Percentiles rank a stretch among this genome's conserved stretches.
phyloP scores from a whole-genome alignment of 108 stramenopile species.

The Skeletonema costatum region DNA sequence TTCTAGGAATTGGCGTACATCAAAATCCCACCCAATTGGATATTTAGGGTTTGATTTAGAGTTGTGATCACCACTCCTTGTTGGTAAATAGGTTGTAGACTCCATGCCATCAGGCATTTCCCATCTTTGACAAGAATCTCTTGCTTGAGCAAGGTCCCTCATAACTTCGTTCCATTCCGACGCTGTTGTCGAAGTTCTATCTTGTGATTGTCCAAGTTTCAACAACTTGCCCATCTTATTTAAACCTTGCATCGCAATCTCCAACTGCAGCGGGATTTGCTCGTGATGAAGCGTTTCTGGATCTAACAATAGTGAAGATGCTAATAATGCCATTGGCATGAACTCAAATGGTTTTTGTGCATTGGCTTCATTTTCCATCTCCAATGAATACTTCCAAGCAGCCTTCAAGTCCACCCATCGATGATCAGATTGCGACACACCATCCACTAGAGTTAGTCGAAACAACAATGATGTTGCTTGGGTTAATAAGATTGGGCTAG shows the following conservation, averaged over 20 bases:
- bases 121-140: slow-evolving; percentile 37
- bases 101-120: slow-evolving; percentile 40
- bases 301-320: slow-evolving; percentile 55
- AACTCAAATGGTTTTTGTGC: slow-evolving; percentile 42
- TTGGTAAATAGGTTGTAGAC: slow-evolving; percentile 18
- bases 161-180: slow-evolving; percentile 67
- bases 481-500: slow-evolving; percentile 66
- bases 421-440: slow-evolving; percentile 55
- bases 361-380: not conserved
- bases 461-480: slow-evolving; percentile 77
- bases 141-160: slow-evolving; percentile 36
- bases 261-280: slow-evolving; percentile 1
- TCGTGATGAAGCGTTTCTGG: slow-evolving; percentile 21
- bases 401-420: slow-evolving; percentile 72
- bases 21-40: slow-evolving; percentile 68
- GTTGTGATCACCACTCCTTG: not conserved
- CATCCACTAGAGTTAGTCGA: slow-evolving; percentile 76
- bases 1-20: slow-evolving; percentile 74
- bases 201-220: slow-evolving; percentile 55
- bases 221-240: slow-evolving; percentile 66
- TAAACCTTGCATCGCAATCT: slow-evolving; percentile 48
- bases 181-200: slow-evolving; percentile 8
- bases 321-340: slow-evolving; percentile 61
- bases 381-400: slow-evolving; percentile 61
- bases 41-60: not conserved